Conservation (phyloP, 2,329 filamentous ascomycete genomes). For the Penicillium sp. region DNA sequence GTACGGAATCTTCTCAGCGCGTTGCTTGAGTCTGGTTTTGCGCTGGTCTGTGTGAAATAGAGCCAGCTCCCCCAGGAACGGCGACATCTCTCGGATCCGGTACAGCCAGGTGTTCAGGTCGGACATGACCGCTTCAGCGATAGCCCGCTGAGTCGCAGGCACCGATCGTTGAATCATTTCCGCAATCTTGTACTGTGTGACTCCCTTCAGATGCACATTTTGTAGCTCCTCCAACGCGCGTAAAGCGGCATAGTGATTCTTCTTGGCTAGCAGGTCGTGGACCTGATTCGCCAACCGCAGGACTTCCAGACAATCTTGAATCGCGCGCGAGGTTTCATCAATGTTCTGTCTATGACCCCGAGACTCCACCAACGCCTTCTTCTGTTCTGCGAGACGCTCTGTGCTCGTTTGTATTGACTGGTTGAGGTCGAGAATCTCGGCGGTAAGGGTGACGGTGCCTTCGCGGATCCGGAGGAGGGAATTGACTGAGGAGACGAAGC, state of each 20-base stretch:
- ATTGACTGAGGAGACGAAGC: constrained; percentile 91
- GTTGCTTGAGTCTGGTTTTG: constrained; percentile 77
- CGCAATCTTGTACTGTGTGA: constrained; percentile 91
- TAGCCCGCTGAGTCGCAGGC: constrained; percentile 85
- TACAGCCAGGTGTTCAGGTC: constrained; percentile 97
- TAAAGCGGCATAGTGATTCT: constrained; percentile 93
- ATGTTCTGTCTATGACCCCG: constrained; percentile 93
- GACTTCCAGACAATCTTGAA: constrained; percentile 90
- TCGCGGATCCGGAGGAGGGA: constrained; percentile 90
- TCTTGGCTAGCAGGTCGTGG: constrained; percentile 85
- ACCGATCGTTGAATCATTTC: constrained; percentile 96
- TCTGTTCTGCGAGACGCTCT: constrained; percentile 90
- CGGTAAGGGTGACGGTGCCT: constrained; percentile 82
- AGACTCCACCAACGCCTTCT: constrained; percentile 90
- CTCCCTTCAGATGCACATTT: constrained; percentile 92
- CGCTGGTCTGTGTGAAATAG: constrained; percentile 95
- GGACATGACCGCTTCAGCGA: constrained; percentile 94
- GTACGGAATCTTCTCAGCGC: constrained; percentile 73
- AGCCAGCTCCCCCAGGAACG: constrained; percentile 92
- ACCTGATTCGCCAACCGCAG: constrained; percentile 91
- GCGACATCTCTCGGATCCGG: constrained; percentile 90
- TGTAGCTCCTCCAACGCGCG: constrained; percentile 94
- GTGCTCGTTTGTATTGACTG: constrained; percentile 95
- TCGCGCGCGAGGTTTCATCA: constrained; percentile 82
- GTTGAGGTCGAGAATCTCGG: constrained; percentile 89